Evolutionary conservation across 331 rosid species (phyloP), one percentile per base, ranked within the genome.

Genomic region (Rhamnella rubrinervis): DNA sequence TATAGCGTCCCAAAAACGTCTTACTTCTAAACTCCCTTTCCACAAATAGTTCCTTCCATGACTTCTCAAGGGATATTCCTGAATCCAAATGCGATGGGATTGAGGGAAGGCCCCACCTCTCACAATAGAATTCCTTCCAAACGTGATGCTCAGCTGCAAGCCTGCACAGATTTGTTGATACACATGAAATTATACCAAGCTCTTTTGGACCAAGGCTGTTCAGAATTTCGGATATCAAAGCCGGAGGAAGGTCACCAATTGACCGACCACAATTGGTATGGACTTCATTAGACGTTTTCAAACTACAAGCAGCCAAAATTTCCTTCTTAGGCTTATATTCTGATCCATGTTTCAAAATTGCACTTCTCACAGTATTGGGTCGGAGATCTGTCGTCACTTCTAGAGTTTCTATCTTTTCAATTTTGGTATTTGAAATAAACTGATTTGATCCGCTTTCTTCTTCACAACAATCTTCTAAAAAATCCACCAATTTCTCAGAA

Each of bases 1-100:
- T 84, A 76, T 79, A 87, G 4, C 97, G 93, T 41, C 98, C 98
- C 96, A 88, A 75, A 82, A 93, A 93, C 51, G 89, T 90, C 87
- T 65, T 90, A 69, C 96, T 90, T 88, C 98, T 84, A 73, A 87
- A 93, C 71, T 93, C 98, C 78, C 97, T 93, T 60, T 90, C 97
- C 78, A 90, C 92, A 57, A 90, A 93, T 47, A 85, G 67, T 3
- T 88, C 90, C 88, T 77, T 88, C 98, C 98, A 93, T 41, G 96
- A 87, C 81, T 75, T 90, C 35, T 90, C 95, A 79, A 79, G 79
- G 0, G 75, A 31, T 74, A 71, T 62, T n/a, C 65, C 93, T 0
- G 86, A 55, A 71, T 75, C 87, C 71, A 71, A 50, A 15, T 65
- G 75, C 21, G 70, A 28, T 0, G 81, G 81, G 63, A 73, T 51